Conservation (phyloP, 306 rosid species). For the Ormosia emarginata region DNA sequence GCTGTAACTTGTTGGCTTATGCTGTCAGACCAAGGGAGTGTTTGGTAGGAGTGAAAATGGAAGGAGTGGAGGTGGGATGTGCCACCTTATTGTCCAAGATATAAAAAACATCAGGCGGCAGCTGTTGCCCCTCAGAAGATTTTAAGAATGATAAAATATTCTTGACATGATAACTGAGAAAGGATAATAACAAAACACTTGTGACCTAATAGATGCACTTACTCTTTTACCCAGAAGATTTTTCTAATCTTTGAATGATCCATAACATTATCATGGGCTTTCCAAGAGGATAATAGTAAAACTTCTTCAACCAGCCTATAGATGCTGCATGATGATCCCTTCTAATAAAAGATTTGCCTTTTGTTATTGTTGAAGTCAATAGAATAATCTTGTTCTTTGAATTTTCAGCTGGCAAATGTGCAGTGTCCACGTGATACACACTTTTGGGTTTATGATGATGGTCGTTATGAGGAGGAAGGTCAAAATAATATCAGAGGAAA, state of each 20-base stretch:
- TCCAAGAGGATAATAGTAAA: neutral
- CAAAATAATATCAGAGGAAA: conserved; percentile 97
- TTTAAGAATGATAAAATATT: neutral
- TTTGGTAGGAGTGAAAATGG: conserved; percentile 1
- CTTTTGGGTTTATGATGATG: conserved; percentile 99
- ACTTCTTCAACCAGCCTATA: neutral
- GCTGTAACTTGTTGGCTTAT: conserved; percentile 10
- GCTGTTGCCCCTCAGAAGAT: neutral
- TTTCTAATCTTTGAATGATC: neutral
- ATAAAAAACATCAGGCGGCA: neutral
- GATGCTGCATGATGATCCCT: neutral
- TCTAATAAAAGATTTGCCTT: neutral
- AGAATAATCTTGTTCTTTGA: conserved; percentile 27
- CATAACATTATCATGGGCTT: neutral
- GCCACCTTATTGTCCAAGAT: neutral
- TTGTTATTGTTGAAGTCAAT: conserved; percentile 10
- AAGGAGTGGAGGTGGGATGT: neutral
- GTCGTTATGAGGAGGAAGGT: conserved; percentile 99
- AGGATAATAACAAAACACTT: neutral
- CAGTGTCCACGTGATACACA: conserved; percentile 99
- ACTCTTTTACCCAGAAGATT: neutral
- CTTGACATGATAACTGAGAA: neutral
- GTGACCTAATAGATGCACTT: neutral
- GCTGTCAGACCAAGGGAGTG: neutral
- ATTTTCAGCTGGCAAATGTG: conserved; percentile 85